Conservation (phyloP, 345 rosid species). For the Salix purpurea region DNA sequence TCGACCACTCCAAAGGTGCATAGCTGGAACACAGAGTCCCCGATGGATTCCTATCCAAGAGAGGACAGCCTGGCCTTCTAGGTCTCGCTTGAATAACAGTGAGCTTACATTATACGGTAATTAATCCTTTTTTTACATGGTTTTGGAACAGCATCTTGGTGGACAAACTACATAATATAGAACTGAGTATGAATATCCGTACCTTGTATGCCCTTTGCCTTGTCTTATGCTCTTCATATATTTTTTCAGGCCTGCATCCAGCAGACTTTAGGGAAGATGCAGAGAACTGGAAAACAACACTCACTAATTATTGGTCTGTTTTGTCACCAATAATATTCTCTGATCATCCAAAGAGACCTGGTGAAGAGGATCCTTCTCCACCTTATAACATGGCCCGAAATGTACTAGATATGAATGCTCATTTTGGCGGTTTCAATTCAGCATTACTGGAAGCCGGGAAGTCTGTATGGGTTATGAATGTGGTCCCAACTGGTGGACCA, state of each 20-base stretch:
- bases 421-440: conserved; percentile 80
- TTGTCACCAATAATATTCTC: conserved; percentile 95
- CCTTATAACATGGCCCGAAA: conserved; percentile 97
- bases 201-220: background rate
- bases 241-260: conserved; percentile 54
- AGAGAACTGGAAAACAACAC: conserved; percentile 53
- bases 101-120: conserved; percentile 83
- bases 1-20: conserved; percentile 77
- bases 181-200: background rate
- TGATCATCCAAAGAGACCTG: conserved; percentile 99
- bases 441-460: conserved; percentile 77
- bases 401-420: conserved; percentile 96
- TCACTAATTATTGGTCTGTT: conserved; percentile 87
- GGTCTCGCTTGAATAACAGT: conserved; percentile 64
- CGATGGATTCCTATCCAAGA: conserved; percentile 88
- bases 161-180: background rate
- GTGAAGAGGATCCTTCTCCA: conserved; percentile 96
- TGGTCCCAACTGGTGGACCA: conserved; percentile 76
- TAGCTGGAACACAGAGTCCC: conserved; percentile 72
- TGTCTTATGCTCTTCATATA: background rate
- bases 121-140: background rate
- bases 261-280: conserved; percentile 67
- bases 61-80: conserved; percentile 78
- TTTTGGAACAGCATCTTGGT: background rate
- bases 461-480: conserved; percentile 98